Base-by-base conservation (phyloP, 78 protist genomes). In the Cavenderia fasciculata region DNA sequence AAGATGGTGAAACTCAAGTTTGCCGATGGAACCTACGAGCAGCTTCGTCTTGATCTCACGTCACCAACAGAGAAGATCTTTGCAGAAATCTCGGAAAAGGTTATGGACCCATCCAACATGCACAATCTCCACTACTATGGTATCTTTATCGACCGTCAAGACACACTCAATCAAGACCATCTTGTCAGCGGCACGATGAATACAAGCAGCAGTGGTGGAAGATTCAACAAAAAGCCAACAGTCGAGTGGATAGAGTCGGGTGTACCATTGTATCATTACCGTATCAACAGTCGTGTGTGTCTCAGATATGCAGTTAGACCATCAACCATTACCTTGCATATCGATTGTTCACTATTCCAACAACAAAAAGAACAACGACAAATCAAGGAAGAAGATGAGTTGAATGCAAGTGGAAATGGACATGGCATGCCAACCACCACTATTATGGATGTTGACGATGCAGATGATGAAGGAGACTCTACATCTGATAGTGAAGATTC, bases 181-280 rank as follows among this genome's bases (percentile, higher is more conserved):
- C n/a, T n/a, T n/a, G n/a, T n/a, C n/a, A n/a, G n/a, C n/a, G 54
- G 54, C 54, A 31, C 65, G 16, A 38, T 54, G 7, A 6, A 23
- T 7, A 16, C 31, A 43, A 8, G 10, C 21, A 57, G 63, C 8
- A n/a, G 8, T 44, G 7, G 78, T 51, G 2, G 43, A 38, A 21
- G 23, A 27, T 16, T 49, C 44, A 34, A 47, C 70, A 52, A 59
- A 31, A 68, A 56, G 78, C 54, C 27, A 12, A 82, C 65, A n/a
- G 65, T 66, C 16, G 90, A 82, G 44, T 82, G 90, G 90, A 66
- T 82, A 21, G 79, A 82, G 44, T 59, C 72, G 29, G 90, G 90
- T 7, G 27, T n/a, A 21, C 90, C 90, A 51, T 19, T 82, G 0
- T 82, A 82, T 56, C 78, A 82, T 7, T 82, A 82, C 68, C 72